These are phyloP conservation scores for Fusarium drepaniforme DNA, from an alignment of 2,329 filamentous ascomycete species.

Conservation along the genomic window DNA sequence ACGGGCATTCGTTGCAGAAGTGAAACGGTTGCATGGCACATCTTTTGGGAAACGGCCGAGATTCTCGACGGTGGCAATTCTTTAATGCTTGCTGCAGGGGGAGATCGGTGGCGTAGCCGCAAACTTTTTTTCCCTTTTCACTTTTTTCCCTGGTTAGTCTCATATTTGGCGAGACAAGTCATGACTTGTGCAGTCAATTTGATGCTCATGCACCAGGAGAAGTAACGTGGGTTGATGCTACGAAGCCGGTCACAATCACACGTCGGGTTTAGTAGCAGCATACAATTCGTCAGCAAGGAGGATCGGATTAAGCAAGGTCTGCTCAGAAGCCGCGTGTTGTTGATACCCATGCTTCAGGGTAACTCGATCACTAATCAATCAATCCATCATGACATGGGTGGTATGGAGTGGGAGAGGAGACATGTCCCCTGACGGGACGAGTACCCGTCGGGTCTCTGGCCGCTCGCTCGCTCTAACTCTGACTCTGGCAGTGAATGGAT, in stretches of 20 bases:
- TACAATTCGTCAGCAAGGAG: not conserved
- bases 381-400: not conserved
- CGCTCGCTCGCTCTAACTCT: conserved; percentile 1
- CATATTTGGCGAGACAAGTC: not conserved
- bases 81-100: conserved; percentile 9
- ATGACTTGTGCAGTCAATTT: not conserved
- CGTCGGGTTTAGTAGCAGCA: too few relatives aligned
- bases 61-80: conserved; percentile 12
- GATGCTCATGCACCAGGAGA: not conserved
- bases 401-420: not conserved
- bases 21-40: conserved; percentile 9
- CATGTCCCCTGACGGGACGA: not conserved
- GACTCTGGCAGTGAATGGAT: not conserved
- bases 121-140: conserved; percentile 12
- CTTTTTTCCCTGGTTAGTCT: conserved; percentile 17
- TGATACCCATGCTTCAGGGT: not conserved
- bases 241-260: not conserved
- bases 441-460: conserved; percentile 5
- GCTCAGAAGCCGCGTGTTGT: not conserved
- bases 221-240: not conserved
- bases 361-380: conserved; percentile 1
- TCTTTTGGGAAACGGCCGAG: conserved; percentile 3
- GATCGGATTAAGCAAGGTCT: not conserved
- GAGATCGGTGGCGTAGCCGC: conserved; percentile 34
- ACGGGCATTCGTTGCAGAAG: conserved; percentile 2